Evolutionary conservation across 192 early-diverging fungal species (phyloP), one percentile per base, ranked within the genome.

Genomic region (Linnemannia schmuckeri): DNA sequence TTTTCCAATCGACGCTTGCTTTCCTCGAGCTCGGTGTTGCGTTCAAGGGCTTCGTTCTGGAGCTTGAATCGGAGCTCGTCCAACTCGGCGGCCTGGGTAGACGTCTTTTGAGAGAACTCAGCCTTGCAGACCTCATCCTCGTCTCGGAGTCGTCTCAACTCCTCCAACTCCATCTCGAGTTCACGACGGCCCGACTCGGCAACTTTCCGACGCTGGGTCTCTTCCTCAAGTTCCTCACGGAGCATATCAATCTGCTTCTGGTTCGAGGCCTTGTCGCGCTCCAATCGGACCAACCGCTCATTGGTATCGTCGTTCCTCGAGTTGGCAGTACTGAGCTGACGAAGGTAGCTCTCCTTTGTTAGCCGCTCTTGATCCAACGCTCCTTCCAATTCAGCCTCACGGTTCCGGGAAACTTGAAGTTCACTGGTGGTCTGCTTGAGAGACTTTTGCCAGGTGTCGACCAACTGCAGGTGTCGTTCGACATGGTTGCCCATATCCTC

Each of bases 1-100:
- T 87, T 87, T 33, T 87, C 85, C 6, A 87, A 80, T 5, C 85
- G 85, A 35, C 91, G 84, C 79, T 91, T 90, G 18, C 90, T 75
- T 22, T 88, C 85, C 38, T 88, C 78, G 35, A 97, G 79, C 70
- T 90, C 88, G 10, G 81, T 88, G 46, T 70, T 75, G 9, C 85
- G 75, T 35, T 81, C 85, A 61, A 81, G 24, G 15, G 80, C 54
- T 41, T 87, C 85, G 80, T 80, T 87, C 42, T 94, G 92, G 86
- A 91, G 90, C 55, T 92, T 93, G 69, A 89, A 83, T 57, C 91
- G 91, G 83, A 96, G 57, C 15, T 96, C 96, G 41, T 92, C 90
- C 40, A 96, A 84, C 83, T 96, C 94, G 18, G 93, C 85, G 35
- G 85, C 76, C 54, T 81, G 79, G 15, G 79, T 75, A 2, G 79